phyloP scores from a whole-genome alignment of 257 asterid species.

The Ehretia macrophylla region DNA sequence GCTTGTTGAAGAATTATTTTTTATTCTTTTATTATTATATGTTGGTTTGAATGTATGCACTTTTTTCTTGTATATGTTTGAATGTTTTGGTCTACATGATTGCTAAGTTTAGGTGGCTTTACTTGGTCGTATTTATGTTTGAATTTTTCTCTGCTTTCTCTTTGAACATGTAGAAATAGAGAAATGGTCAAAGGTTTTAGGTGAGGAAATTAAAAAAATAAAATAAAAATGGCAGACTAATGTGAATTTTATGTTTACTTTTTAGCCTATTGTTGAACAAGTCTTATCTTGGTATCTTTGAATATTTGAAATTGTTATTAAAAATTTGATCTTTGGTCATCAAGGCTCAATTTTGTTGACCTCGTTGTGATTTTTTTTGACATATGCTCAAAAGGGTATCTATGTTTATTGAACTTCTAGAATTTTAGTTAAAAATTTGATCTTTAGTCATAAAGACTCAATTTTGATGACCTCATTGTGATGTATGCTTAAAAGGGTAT shows the following conservation, averaged over 20 bases:
- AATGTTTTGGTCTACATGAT: slow-evolving; percentile 21
- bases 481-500: neutral
- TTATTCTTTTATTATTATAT: slow-evolving; percentile 1
- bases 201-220: slow-evolving; percentile 19
- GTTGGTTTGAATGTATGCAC: slow-evolving; percentile 26
- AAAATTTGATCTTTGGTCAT: slow-evolving; percentile 10
- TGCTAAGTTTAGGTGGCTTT: slow-evolving; percentile 29
- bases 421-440: slow-evolving; percentile 8
- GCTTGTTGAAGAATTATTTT: neutral
- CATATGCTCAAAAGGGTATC: slow-evolving; percentile 1
- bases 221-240: neutral
- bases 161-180: slow-evolving; percentile 10
- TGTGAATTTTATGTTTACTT: too few relatives aligned
- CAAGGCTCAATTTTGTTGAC: slow-evolving; percentile 3
- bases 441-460: slow-evolving; percentile 9
- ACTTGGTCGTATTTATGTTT: slow-evolving; percentile 36
- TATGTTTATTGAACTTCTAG: slow-evolving; percentile 3
- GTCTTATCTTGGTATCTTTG: neutral
- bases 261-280: neutral
- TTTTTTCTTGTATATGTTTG: slow-evolving; percentile 13
- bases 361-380: slow-evolving; percentile 3
- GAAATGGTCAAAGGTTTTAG: slow-evolving; percentile 50
- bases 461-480: neutral
- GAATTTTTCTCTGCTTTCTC: slow-evolving; percentile 28
- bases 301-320: slow-evolving; percentile 23